Base-by-base conservation (phyloP, 371 early-diverging fungal species). In the Cokeromyces recurvatus region DNA sequence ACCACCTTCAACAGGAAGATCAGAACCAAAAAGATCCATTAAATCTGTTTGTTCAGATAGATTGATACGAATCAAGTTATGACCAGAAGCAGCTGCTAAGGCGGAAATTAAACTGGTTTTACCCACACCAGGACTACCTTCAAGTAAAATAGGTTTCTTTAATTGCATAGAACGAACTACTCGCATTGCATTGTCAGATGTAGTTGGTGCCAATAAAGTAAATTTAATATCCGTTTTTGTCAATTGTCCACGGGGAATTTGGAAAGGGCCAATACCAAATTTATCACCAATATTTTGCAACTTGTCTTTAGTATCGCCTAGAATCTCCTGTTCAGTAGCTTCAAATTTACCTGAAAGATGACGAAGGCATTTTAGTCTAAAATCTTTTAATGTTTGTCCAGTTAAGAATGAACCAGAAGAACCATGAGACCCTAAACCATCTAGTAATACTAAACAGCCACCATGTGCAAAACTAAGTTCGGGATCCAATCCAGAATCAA, bases 1-100 rank as follows among this genome's bases (percentile, higher is more conserved):
- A 9, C 91, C 91, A 29, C 86, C 89, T 63, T 95, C 96, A 0
- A 91, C 92, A 2, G 98, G 98, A 44, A 97, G 68, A 75, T 98
- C 97, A 12, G 93, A 87, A 48, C 99, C 99, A 75, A 99, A 94
- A 32, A 99, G 75, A 73, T 99, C 99, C 84, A 91, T 92, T 55
- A 99, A 66, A 65, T 99, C 99, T 0, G 99, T 99, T 64, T 99
- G 98, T 55, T 99, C 99, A 19, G 94, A 94, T 48, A 99, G 71
- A 70, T 99, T 99, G 76, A 99, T 95, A 53, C 99, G 87, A 32
- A 96, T 90, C 15, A 97, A 66, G 3, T 72, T 77, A 46, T 91
- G 87, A 1, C 94, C 91, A 6, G 94, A 77, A 0, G 87, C 74
- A 4, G 79, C 78, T 3, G 96, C 96, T 38, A 99, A 66, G 7